These are phyloP conservation scores for Ceratobasidium sp. DNA, from an alignment of 1,284 basidiomycete species.

Conservation along the genomic window DNA sequence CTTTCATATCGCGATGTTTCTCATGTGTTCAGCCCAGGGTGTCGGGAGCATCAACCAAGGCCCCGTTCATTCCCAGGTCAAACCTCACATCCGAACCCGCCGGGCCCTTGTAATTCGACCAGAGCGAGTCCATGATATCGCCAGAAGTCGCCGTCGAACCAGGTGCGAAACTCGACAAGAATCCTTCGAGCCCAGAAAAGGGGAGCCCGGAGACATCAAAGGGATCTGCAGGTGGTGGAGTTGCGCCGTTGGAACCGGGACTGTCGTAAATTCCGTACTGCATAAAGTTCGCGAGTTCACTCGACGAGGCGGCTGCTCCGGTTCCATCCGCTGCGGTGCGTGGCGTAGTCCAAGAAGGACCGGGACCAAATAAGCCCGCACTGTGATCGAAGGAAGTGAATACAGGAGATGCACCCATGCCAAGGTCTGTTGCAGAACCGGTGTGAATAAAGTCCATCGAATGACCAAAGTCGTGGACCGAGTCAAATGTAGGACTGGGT, in stretches of 20 bases:
- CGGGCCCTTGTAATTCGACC: conserved; percentile 36
- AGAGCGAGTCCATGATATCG: conserved; percentile 34
- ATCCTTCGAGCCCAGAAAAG: conserved; percentile 36
- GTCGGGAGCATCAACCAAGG: conserved; percentile 31
- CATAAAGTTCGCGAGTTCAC: conserved; percentile 30
- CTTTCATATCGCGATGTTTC: not conserved
- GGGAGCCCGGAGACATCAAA: conserved; percentile 37
- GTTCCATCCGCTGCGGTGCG: conserved; percentile 28
- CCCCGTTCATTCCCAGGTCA: conserved; percentile 26
- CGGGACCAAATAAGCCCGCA: conserved; percentile 10
- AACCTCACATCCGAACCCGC: conserved; percentile 31
- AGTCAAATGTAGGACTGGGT: conserved; percentile 28
- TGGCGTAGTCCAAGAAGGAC: conserved; percentile 32
- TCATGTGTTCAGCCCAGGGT: conserved; percentile 11
- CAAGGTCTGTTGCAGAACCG: conserved; percentile 7
- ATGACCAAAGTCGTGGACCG: conserved; percentile 26
- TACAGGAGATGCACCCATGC: conserved; percentile 33
- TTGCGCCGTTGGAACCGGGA: conserved; percentile 30
- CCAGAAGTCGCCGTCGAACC: conserved; percentile 27
- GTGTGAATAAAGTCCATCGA: conserved; percentile 38
- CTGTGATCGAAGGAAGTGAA: conserved; percentile 24
- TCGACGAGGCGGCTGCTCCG: conserved; percentile 3
- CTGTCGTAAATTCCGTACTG: conserved; percentile 35
- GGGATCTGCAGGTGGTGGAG: conserved; percentile 30
- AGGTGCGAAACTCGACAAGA: conserved; percentile 35